These are phyloP conservation scores for Lasiosphaeria hispida DNA, from an alignment of 495 filamentous ascomycete genomes.

Conservation along the genomic window DNA sequence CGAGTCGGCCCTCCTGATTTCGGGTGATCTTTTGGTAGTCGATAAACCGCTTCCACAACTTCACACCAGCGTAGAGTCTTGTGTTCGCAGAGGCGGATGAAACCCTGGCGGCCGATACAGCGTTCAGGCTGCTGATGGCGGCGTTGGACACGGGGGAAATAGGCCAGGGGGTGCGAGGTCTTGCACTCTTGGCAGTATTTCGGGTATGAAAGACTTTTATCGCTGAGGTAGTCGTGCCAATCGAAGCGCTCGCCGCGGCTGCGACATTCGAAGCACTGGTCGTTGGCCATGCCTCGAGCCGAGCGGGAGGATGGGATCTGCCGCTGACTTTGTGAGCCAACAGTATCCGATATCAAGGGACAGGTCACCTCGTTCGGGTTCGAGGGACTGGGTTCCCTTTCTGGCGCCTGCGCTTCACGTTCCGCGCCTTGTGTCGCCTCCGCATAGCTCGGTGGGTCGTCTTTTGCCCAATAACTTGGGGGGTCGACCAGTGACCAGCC, in stretches of 20 bases:
- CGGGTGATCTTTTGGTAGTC: constrained; percentile 7
- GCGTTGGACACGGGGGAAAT: constrained; percentile 9
- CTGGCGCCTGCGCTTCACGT: constrained; percentile 6
- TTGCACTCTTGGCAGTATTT: constrained; percentile 10
- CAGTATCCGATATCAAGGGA: constrained; percentile 6
- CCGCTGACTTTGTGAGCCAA: constrained; percentile 8
- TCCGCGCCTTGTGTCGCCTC: constrained; percentile 3
- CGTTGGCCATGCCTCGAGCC: constrained; percentile 5
- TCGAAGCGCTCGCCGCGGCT: constrained; percentile 6
- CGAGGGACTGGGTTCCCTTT: constrained; percentile 3
- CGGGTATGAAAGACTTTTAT: constrained; percentile 10
- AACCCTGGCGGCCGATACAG: constrained; percentile 7
- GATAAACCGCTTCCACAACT: constrained; percentile 9
- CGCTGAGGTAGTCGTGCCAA: constrained; percentile 6
- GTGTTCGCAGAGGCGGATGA: constrained; percentile 9
- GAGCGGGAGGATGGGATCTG: constrained; percentile 2
- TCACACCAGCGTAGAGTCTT: constrained; percentile 9
- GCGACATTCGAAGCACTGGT: constrained; percentile 5
- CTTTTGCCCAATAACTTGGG: constrained; percentile 5
- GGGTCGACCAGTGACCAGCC: constrained; percentile 5
- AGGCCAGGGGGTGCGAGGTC: constrained; percentile 2
- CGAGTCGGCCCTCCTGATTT: constrained; percentile 9
- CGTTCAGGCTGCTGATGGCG: constrained; percentile 6
- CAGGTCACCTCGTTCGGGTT: constrained; percentile 6
- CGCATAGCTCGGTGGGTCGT: constrained; percentile 8